These are phyloP conservation scores for Cadophora malorum DNA, from an alignment of 2,329 filamentous ascomycete genomes.

Conservation along the genomic window DNA sequence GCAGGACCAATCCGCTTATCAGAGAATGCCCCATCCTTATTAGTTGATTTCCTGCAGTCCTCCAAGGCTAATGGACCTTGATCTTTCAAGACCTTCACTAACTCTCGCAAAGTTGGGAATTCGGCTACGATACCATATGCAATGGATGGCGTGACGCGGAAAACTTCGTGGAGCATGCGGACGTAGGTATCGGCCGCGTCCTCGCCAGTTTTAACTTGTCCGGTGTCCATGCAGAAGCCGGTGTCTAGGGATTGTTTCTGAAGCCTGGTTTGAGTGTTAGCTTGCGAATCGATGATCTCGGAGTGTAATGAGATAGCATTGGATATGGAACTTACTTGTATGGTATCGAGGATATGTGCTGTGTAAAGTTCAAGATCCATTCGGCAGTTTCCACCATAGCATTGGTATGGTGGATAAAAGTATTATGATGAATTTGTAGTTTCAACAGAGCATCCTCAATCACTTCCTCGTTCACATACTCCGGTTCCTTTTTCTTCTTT, in stretches of 20 bases:
- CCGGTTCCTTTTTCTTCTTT: constrained; percentile 50
- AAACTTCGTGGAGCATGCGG: constrained; percentile 78
- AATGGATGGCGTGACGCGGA: constrained; percentile 73
- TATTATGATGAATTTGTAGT: constrained; percentile 71
- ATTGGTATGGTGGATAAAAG: constrained; percentile 73
- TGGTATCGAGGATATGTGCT: constrained; percentile 78
- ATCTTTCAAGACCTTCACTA: constrained; percentile 64
- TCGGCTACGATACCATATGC: constrained; percentile 71
- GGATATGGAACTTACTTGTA: constrained; percentile 60
- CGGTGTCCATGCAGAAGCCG: constrained; percentile 79
- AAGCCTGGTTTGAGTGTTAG: constrained; percentile 25
- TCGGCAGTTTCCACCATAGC: constrained; percentile 68
- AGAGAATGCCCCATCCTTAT: constrained; percentile 60
- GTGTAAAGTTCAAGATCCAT: constrained; percentile 77
- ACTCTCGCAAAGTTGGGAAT: constrained; percentile 62
- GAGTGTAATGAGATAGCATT: neutral
- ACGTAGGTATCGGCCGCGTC: constrained; percentile 70
- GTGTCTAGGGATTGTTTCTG: constrained; percentile 58
- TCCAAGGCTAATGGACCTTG: constrained; percentile 67
- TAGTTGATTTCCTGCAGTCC: constrained; percentile 62
- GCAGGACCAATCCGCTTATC: constrained; percentile 63
- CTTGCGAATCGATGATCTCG: constrained; percentile 38
- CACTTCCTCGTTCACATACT: constrained; percentile 68
- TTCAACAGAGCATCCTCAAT: constrained; percentile 75
- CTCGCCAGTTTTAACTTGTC: constrained; percentile 76